Base-by-base conservation (phyloP, 2,329 filamentous ascomycete genomes). In the Fusarium sp. region DNA sequence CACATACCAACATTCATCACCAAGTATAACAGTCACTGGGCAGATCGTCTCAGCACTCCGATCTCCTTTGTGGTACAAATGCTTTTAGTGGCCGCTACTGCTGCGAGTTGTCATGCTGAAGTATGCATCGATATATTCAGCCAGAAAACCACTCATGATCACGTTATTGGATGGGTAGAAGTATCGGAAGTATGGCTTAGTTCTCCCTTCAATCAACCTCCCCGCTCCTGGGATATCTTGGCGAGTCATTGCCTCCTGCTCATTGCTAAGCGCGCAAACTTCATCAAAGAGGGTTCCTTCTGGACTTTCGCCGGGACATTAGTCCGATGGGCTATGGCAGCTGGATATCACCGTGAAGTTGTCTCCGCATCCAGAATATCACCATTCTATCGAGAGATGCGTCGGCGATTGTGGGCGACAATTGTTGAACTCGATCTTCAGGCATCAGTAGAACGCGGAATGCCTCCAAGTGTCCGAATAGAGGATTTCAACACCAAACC, bases 361-460 rank as follows among this genome's bases (percentile, higher is more conserved):
- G 15, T 31, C 8, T 10, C 20, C 5, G 14, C 20, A 11, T 2
- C 7, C 0, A 54, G 12, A 5, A 42, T 31, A 3, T 6, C 25
- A 25, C 36, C 11, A 14, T 54, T 29, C 4, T 6, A 3, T n/a
- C 36, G 20, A 4, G 50, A 54, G 11, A 54, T 54, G 25, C 36
- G 50, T 2, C 36, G 25, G 7, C 15, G 36, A 8, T 18, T 54
- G 5, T 54, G 50, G 36, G 15, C 0, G 2, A 31, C 36, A 2
- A 13, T 42, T 3, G 8, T 22, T 9, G 50, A 54, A 22, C 8
- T 54, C 2, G 50, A 54, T 11, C 25, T 54, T 4, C 50, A 54
- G 20, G 50, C 35, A 31, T 42, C 50, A 1, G 22, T 42, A 14
- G 50, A 54, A 4, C 36, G 50, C 2, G 50, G 50, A 14, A 54